These are phyloP conservation scores for Neofusicoccum cordaticola DNA, from an alignment of 2,329 filamentous ascomycete species.

Conservation along the genomic window DNA sequence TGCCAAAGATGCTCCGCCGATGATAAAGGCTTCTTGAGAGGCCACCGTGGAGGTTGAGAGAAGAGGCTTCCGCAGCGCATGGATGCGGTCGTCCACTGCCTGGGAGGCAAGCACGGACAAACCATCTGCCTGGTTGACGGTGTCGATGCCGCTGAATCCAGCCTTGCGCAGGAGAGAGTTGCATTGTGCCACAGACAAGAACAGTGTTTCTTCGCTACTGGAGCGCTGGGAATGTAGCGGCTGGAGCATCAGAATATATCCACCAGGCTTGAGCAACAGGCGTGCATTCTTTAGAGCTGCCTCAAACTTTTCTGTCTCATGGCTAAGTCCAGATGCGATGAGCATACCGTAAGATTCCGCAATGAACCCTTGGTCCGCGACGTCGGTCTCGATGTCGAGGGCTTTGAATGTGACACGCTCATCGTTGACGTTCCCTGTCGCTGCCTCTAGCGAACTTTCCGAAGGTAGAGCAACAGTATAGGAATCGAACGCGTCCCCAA, in stretches of 20 bases:
- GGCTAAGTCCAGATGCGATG: conserved; percentile 21
- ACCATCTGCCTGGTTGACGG: too few relatives aligned
- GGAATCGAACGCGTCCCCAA: too few relatives aligned
- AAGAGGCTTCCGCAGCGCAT: conserved; percentile 19
- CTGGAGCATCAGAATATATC: conserved; percentile 31
- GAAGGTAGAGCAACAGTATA: too few relatives aligned
- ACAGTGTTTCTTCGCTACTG: too few relatives aligned
- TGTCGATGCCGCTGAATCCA: too few relatives aligned
- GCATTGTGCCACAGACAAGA: too few relatives aligned
- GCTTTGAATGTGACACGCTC: conserved; percentile 13
- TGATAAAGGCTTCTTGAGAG: not conserved
- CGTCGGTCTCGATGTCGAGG: too few relatives aligned
- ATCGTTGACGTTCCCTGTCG: too few relatives aligned
- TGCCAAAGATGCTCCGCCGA: not conserved
- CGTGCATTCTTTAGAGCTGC: conserved; percentile 16
- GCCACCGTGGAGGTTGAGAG: not conserved
- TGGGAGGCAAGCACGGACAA: conserved; percentile 20
- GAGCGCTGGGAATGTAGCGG: too few relatives aligned
- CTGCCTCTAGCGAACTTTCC: too few relatives aligned
- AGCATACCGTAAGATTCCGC: conserved; percentile 22
- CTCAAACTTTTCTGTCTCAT: conserved; percentile 19
- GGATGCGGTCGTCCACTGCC: conserved; percentile 21
- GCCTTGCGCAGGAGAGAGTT: too few relatives aligned
- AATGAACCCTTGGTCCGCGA: conserved; percentile 1
- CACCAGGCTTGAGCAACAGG: not conserved